Percentiles rank a stretch among this genome's conserved stretches.
Evolutionary conservation across 345 rosid species (phyloP).

Genomic region (Dipteronia sinensis): DNA sequence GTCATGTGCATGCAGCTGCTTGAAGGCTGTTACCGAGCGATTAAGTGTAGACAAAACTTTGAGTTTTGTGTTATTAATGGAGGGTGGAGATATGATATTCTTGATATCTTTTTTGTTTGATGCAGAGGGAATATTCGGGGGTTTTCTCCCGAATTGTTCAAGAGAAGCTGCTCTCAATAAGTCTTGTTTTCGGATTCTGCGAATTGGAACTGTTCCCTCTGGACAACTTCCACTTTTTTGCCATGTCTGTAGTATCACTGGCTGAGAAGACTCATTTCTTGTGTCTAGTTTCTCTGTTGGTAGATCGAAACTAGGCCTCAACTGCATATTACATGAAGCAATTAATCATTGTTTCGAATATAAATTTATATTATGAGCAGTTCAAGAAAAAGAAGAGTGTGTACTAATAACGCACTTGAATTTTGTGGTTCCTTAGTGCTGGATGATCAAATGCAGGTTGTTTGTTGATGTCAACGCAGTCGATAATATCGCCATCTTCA

Average conservation of each 20-base stretch:
- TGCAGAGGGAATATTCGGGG: background rate
- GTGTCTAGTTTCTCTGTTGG: background rate
- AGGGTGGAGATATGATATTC: background rate
- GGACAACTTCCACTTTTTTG: constrained; percentile 51
- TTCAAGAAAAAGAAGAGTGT: background rate
- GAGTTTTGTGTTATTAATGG: background rate
- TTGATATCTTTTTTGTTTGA: constrained; percentile 2
- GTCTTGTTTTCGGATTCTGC: constrained; percentile 41
- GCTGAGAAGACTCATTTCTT: constrained; percentile 19
- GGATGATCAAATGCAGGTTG: constrained; percentile 66
- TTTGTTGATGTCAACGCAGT: constrained; percentile 48
- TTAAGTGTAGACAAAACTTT: background rate
- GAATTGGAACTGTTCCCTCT: constrained; percentile 48
- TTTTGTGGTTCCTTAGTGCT: constrained; percentile 35
- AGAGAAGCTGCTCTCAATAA: constrained; percentile 38
- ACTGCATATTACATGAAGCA: constrained; percentile 27
- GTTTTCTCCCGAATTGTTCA: constrained; percentile 32
- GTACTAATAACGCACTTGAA: constrained; percentile 38
- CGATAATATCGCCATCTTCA: constrained; percentile 58
- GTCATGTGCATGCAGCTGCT: background rate
- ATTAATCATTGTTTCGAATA: background rate
- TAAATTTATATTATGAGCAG: background rate
- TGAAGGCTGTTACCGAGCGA: constrained; percentile 37
- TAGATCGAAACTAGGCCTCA: constrained; percentile 38
- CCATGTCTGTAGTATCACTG: constrained; percentile 40